A percentile compares a stretch with the other conserved stretches of the same genome.
Conservation (phyloP, 1,284 basidiomycete genomes). For the Cryptococcus neoformans region DNA sequence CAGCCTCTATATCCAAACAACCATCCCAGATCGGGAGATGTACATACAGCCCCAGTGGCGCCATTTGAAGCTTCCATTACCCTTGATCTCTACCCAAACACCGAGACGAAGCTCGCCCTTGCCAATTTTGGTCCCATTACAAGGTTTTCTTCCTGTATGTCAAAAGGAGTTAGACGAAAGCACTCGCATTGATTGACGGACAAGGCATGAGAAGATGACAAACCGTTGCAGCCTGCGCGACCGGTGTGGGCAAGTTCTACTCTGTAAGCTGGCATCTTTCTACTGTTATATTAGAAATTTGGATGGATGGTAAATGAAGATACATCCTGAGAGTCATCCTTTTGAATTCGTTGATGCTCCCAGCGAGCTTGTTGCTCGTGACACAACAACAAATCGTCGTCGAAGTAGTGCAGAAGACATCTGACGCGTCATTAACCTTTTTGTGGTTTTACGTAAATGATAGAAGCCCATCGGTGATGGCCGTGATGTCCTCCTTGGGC, state of each 20-base stretch:
- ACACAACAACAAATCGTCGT: too few relatives aligned
- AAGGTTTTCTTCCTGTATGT: constrained; percentile 70
- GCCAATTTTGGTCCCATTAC: constrained; percentile 65
- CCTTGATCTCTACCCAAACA: constrained; percentile 65
- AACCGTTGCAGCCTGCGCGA: constrained; percentile 80
- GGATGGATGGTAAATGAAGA: too few relatives aligned
- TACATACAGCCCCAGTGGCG: constrained; percentile 38
- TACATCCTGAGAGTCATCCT: too few relatives aligned
- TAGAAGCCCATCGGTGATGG: too few relatives aligned
- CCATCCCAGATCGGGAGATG: not conserved
- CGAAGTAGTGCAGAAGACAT: too few relatives aligned
- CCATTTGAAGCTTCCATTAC: constrained; percentile 62
- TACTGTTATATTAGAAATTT: too few relatives aligned
- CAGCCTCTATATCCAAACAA: not conserved
- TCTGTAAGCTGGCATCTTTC: constrained; percentile 56
- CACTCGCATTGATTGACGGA: not conserved
- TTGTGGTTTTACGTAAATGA: too few relatives aligned
- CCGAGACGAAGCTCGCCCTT: constrained; percentile 75
- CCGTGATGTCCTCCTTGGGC: too few relatives aligned
- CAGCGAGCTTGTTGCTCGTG: too few relatives aligned
- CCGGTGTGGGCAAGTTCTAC: constrained; percentile 57
- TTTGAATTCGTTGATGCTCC: too few relatives aligned
- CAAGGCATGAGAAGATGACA: not conserved
- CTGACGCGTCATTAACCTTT: too few relatives aligned
- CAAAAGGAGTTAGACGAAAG: too few relatives aligned